These are phyloP conservation scores for Begonia fuchsioides DNA, from an alignment of 306 rosid genomes.

Conservation along the genomic window DNA sequence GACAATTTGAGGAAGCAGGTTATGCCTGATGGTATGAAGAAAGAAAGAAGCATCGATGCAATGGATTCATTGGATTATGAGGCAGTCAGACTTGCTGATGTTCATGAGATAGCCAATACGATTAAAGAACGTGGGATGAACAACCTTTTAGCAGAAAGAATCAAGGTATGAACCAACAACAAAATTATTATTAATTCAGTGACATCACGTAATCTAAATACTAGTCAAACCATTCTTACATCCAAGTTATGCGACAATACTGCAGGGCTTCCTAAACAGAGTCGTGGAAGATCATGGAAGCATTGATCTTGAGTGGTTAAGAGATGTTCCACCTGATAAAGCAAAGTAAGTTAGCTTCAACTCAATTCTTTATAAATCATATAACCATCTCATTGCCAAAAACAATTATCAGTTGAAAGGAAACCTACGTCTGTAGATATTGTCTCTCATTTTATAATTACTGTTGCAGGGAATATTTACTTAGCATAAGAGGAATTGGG, in stretches of 20 bases:
- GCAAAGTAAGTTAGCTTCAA: conserved; percentile 19
- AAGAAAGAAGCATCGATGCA: conserved; percentile 8
- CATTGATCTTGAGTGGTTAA: conserved; percentile 58
- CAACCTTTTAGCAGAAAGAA: conserved; percentile 23
- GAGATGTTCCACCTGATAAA: conserved; percentile 33
- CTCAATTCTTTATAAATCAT: no score
- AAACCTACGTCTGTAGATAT: no score
- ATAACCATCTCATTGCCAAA: no score
- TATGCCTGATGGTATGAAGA: neutral
- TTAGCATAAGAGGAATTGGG: conserved; percentile 42
- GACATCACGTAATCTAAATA: no score
- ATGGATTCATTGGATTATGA: conserved; percentile 52
- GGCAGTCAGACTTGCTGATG: conserved; percentile 31
- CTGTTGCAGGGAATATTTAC: conserved; percentile 32
- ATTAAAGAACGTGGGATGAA: conserved; percentile 56
- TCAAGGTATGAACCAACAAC: conserved; percentile 23
- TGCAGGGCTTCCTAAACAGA: conserved; percentile 37
- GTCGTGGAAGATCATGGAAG: conserved; percentile 20
- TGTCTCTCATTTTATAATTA: no score
- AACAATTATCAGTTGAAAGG: no score
- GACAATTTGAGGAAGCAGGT: conserved; percentile 21
- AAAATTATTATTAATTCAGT: no score
- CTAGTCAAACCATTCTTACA: neutral
- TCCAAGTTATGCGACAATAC: neutral
- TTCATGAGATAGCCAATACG: conserved; percentile 20